phyloP scores from a whole-genome alignment of 192 early-diverging fungal genomes.

The Backusella parvicylindrica region DNA sequence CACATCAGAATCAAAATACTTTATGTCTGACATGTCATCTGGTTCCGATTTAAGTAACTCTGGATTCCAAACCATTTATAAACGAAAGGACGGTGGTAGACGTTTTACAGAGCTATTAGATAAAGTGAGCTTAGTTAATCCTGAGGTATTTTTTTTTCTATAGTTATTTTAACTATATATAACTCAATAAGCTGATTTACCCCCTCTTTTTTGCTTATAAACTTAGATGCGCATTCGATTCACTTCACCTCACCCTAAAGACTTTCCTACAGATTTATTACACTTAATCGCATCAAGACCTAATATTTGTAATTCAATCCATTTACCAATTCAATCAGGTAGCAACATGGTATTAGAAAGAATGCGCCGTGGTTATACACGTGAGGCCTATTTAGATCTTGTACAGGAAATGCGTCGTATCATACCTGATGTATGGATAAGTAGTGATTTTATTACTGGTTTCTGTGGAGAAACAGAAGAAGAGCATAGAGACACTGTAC shows the following conservation, averaged over 20 bases:
- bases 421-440: conserved; percentile 71
- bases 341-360: conserved; percentile 59
- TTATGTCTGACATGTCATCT: conserved; percentile 28
- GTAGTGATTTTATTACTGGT: conserved; percentile 72
- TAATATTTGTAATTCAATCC: conserved; percentile 71
- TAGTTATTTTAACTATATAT: too few relatives aligned
- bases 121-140: conserved; percentile 60
- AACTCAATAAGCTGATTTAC: too few relatives aligned
- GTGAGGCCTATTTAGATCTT: conserved; percentile 67
- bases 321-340: conserved; percentile 73
- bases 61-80: conserved; percentile 77
- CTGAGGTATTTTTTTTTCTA: conserved; percentile 41
- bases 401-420: conserved; percentile 60
- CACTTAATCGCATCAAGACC: conserved; percentile 63
- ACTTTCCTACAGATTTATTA: conserved; percentile 71
- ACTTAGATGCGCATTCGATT: conserved; percentile 69
- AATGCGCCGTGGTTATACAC: conserved; percentile 75
- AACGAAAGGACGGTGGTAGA: conserved; percentile 67
- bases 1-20: conserved; percentile 51
- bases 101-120: conserved; percentile 74
- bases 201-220: not conserved
- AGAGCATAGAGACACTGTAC: conserved; percentile 68
- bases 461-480: conserved; percentile 77
- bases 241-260: conserved; percentile 79
- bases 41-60: conserved; percentile 46